Base-by-base conservation (phyloP, 1,284 basidiomycete genomes). In the Boletus subluridellus region DNA sequence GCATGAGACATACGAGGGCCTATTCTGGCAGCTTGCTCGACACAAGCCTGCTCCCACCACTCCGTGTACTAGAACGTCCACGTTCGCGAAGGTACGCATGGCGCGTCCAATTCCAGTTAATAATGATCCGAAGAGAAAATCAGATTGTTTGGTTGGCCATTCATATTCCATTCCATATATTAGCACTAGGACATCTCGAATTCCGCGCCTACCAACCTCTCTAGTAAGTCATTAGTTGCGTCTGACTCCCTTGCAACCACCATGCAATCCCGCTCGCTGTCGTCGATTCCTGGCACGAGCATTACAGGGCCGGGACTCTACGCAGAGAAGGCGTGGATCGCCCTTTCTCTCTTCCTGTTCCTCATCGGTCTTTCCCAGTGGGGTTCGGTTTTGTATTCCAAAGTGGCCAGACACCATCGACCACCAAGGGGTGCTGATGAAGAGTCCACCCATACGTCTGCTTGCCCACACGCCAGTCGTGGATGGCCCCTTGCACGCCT, bases 261-360 rank as follows among this genome's bases (percentile, higher is more conserved):
- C n/a, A n/a, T n/a, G n/a, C n/a, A n/a, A n/a, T n/a, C n/a, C n/a
- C n/a, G n/a, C n/a, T n/a, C n/a, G n/a, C n/a, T n/a, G n/a, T n/a
- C n/a, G n/a, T n/a, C n/a, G n/a, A n/a, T n/a, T n/a, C n/a, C n/a
- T n/a, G n/a, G n/a, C n/a, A n/a, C n/a, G n/a, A n/a, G n/a, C n/a
- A n/a, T n/a, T n/a, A n/a, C n/a, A n/a, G n/a, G n/a, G n/a, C n/a
- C n/a, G n/a, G n/a, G n/a, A n/a, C n/a, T n/a, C n/a, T n/a, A n/a
- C n/a, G n/a, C n/a, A n/a, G n/a, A n/a, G n/a, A n/a, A n/a, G n/a
- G n/a, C n/a, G n/a, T n/a, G n/a, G n/a, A n/a, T n/a, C n/a, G n/a
- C n/a, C n/a, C n/a, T 84, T 5, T 72, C 75, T 3, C 61, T 66
- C 59, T 77, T 82, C 67, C 71, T 84, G 10, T 69, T 66, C 34